Evolutionary conservation across 2,329 filamentous ascomycete genomes (phyloP).

Genomic region (Periconia sp.): DNA sequence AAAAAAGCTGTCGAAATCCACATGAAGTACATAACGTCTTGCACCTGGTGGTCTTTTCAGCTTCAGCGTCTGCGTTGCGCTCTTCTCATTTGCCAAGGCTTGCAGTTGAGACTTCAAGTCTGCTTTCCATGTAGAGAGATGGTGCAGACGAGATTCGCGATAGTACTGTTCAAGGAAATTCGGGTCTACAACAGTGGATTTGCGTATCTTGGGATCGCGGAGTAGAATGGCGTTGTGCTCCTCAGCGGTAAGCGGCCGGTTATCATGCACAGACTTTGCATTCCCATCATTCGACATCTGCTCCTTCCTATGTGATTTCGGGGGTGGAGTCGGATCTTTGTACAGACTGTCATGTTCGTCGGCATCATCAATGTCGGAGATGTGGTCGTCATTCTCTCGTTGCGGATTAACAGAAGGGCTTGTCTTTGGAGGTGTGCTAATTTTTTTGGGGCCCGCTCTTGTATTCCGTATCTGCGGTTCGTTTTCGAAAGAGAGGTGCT

Average conservation of each 20-base stretch:
- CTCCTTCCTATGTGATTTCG: constrained; percentile 4
- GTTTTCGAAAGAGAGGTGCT: constrained; percentile 33
- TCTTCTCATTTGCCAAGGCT: constrained; percentile 72
- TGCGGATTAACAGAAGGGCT: constrained; percentile 24
- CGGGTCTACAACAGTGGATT: constrained; percentile 88
- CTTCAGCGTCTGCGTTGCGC: constrained; percentile 51
- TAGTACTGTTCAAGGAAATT: constrained; percentile 95
- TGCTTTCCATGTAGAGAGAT: constrained; percentile 95
- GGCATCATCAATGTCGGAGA: constrained; percentile 3
- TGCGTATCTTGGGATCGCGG: constrained; percentile 79
- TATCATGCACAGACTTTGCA: background rate
- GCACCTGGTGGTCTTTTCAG: constrained; percentile 62
- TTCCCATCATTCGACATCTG: constrained; percentile 7
- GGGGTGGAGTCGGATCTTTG: constrained; percentile 12
- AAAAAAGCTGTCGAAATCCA: constrained; percentile 99
- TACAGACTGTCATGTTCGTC: constrained; percentile 27
- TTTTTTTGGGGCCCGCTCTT: constrained; percentile 8
- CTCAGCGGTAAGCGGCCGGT: constrained; percentile 71
- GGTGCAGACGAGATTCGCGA: constrained; percentile 89
- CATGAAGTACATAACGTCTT: constrained; percentile 84
- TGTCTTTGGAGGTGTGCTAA: constrained; percentile 34
- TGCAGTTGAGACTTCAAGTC: constrained; percentile 90
- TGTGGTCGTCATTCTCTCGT: constrained; percentile 5
- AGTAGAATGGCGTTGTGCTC: constrained; percentile 88
- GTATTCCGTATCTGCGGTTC: background rate